Base-by-base conservation (phyloP, 2,329 filamentous ascomycete genomes). In the Beauveria pseudobassiana region DNA sequence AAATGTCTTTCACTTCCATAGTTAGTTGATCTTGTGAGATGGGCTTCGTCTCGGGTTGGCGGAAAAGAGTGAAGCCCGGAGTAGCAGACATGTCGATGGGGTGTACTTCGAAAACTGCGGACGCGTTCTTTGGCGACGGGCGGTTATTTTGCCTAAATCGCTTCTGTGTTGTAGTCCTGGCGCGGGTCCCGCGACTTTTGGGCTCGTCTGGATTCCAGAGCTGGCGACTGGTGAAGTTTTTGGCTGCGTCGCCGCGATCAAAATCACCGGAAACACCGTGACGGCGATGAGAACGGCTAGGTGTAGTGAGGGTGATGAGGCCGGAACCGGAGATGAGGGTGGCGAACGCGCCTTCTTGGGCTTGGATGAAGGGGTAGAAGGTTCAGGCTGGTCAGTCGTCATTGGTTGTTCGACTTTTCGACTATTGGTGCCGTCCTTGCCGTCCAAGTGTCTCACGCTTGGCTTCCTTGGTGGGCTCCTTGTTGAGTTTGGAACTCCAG, bases 1-100 rank as follows among this genome's bases (percentile, higher is more conserved):
- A 96, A 3, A 95, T 95, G 0, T 87, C 87, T 62, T 91, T 91
- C 0, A 96, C 89, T 68, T 96, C 91, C 0, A 86, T 85, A 0
- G 91, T 84, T 0, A 96, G 79, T 66, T 96, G 89, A 1, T 92
- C 87, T 64, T 91, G 87, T 0, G 87, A 87, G 8, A 95, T 92
- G 0, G 85, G 82, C 0, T 86, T 76, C 0, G 86, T 90, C 56
- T 87, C 82, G 0, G 83, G 85, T 66, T 91, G 83, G 9, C 43
- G 57, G 28, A 56, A 34, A 7, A 56, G 45, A 14, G 20, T 26
- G 20, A 53, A 60, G 8, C 20, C 28, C 18, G 49, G 58, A 3
- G 8, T 24, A 22, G 40, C 18, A 6, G 58, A 26, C n/a, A 53
- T 51, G 28, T 60, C 58, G 18, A 28, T n/a, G 26, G 49, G 49